Base-by-base conservation (phyloP, 2,329 filamentous ascomycete genomes). In the Coniella vitis region DNA sequence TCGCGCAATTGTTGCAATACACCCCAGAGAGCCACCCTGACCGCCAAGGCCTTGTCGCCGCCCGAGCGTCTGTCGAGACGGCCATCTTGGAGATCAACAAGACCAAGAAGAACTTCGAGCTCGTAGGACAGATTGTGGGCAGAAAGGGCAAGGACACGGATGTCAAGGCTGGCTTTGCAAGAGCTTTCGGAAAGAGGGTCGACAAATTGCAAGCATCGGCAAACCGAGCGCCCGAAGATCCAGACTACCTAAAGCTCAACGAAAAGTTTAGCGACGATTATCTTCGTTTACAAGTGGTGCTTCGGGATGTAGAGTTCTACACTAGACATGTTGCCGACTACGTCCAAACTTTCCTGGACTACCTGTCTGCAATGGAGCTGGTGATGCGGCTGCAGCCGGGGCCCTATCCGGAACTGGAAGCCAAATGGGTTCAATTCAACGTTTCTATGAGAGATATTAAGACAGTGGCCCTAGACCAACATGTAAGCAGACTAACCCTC, bases 221-320 rank as follows among this genome's bases (percentile, higher is more conserved):
- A 58, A 72, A 69, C 57, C 71, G 74, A 38, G 67, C 82, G 46
- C 79, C 86, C 38, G 88, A 95, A 57, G 93, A 98, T 64, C 75
- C 83, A 5, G 83, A 83, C 14, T 98, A 95, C 64, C 78, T 84
- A 50, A 83, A 85, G 55, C 71, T 93, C 22, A 83, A 90, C 52
- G 87, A 95, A 61, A 88, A 83, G 60, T 97, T 95, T 60, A 85
- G 87, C 29, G 89, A 95, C 54, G 90, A 96, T 63, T 96, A 90
- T 65, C 84, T 96, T 54, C 86, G 91, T 52, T 71, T 97, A 22
- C 91, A 97, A 62, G 86, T 98, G 35, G 88, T 96, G 37, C 82
- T 94, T 60, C 83, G 90, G 51, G 93, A 97, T 63, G 86, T 95
- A n/a, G 89, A 96, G 61, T 89, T 84, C 59, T 97, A 97, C 65